A percentile compares a stretch with the other conserved stretches of the same genome.
Evolutionary conservation across 805 yeast genomes (phyloP).

Genomic region (Jamesozyma spencerorum): DNA sequence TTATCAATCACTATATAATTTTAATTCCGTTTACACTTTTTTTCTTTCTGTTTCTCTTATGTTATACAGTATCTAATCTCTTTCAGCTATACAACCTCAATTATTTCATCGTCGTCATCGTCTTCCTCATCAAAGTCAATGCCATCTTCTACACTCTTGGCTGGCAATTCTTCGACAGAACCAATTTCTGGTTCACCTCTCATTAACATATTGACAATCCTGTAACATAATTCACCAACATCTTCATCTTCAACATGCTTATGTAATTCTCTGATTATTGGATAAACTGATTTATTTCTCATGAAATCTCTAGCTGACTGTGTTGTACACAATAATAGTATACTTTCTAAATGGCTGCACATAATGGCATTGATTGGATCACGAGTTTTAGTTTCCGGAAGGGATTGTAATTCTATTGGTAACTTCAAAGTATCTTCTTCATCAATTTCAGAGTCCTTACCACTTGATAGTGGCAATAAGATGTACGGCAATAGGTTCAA

Average conservation of each 20-base stretch:
- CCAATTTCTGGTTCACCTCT: conserved; percentile 63
- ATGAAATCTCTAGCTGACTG: conserved; percentile 62
- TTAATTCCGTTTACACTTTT: background rate
- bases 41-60: too few species aligned
- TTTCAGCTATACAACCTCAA: conserved; percentile 28
- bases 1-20: too few species aligned
- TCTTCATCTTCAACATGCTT: conserved; percentile 41
- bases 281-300: conserved; percentile 76
- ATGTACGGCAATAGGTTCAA: conserved; percentile 76
- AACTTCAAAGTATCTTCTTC: conserved; percentile 80
- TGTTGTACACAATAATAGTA: conserved; percentile 72
- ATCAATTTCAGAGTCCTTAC: conserved; percentile 58
- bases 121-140: conserved; percentile 30
- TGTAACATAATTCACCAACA: conserved; percentile 64
- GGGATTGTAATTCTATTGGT: conserved; percentile 79
- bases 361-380: conserved; percentile 63
- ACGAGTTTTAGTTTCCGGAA: conserved; percentile 64
- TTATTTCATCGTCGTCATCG: conserved; percentile 24
- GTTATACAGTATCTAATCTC: background rate
- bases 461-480: conserved; percentile 70
- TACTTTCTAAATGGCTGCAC: conserved; percentile 66
- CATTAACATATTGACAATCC: conserved; percentile 83
- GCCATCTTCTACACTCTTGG: conserved; percentile 41
- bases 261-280: conserved; percentile 79
- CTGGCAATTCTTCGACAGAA: conserved; percentile 39